These are phyloP conservation scores for Neurospora sp. DNA, from an alignment of 495 filamentous ascomycete species.

Conservation along the genomic window DNA sequence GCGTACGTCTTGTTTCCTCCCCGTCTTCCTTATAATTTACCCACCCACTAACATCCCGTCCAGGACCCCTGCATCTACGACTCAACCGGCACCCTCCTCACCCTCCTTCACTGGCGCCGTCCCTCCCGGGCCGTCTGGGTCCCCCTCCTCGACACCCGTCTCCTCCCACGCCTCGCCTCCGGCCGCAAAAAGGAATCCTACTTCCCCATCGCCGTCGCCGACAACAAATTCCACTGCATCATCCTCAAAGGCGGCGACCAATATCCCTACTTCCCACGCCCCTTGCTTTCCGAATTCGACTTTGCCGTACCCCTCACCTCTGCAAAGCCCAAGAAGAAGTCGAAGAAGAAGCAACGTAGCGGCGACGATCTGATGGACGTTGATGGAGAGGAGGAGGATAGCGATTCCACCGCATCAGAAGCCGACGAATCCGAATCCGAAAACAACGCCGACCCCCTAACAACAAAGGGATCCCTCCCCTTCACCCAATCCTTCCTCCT, in stretches of 20 bases:
- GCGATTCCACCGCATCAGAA: conserved; percentile 6
- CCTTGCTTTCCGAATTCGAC: conserved; percentile 85
- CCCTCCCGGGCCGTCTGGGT: conserved; percentile 83
- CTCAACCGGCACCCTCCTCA: conserved; percentile 72
- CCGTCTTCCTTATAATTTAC: not conserved
- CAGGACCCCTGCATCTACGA: conserved; percentile 88
- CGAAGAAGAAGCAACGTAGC: conserved; percentile 25
- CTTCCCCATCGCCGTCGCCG: conserved; percentile 90
- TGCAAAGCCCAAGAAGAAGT: conserved; percentile 19
- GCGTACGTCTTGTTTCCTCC: conserved; percentile 17
- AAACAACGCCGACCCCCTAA: conserved; percentile 17
- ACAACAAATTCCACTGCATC: conserved; percentile 93
- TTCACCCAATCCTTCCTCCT: conserved; percentile 76
- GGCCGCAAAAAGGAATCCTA: conserved; percentile 84
- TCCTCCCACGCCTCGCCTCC: conserved; percentile 65
- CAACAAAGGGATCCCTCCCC: conserved; percentile 25
- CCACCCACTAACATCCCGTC: not conserved
- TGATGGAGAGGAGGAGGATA: conserved; percentile 21
- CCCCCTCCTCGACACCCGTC: conserved; percentile 79
- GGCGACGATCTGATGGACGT: conserved; percentile 20
- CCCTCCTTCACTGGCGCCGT: conserved; percentile 82
- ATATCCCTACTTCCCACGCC: conserved; percentile 90
- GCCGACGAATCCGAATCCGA: conserved; percentile 23
- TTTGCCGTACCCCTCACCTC: conserved; percentile 74
- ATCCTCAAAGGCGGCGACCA: conserved; percentile 92